Percentiles rank a stretch among this genome's conserved stretches.
Conservation (phyloP, 495 filamentous ascomycete genomes). For the Aspergillus nidulans region DNA sequence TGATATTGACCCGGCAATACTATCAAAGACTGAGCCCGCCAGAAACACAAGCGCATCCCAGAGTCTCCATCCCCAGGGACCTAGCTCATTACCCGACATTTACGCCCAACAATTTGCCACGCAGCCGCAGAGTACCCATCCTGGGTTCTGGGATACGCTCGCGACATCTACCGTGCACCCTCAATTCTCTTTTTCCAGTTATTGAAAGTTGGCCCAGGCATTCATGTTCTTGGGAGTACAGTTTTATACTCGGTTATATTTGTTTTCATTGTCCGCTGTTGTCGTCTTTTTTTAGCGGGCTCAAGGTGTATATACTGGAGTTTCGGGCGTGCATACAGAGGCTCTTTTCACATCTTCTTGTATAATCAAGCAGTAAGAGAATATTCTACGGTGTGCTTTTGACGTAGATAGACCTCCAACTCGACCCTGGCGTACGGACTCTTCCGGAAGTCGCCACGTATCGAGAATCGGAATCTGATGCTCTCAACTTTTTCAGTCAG, state of each 20-base stretch:
- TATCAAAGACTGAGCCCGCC: constrained; percentile 9
- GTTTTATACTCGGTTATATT: no score
- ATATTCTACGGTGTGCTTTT: no score
- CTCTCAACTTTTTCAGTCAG: no score
- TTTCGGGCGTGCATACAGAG: no score
- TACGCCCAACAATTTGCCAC: constrained; percentile 15
- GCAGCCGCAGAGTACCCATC: constrained; percentile 7
- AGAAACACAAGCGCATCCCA: constrained; percentile 1
- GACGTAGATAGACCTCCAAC: no score
- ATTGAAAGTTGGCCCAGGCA: constrained; percentile 1
- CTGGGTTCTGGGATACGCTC: constrained; percentile 15
- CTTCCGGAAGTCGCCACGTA: no score
- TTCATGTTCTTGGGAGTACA: background rate
- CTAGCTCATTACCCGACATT: constrained; percentile 14
- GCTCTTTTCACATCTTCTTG: no score
- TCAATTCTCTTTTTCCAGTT: constrained; percentile 13
- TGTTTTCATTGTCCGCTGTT: background rate
- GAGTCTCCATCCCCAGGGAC: constrained; percentile 2
- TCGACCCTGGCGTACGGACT: no score
- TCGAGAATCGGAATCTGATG: no score
- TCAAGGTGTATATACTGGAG: background rate
- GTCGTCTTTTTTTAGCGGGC: background rate
- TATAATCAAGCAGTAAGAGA: no score
- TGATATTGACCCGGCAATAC: constrained; percentile 12
- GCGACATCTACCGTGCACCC: constrained; percentile 2